A percentile compares a stretch with the other conserved stretches of the same genome.
These are phyloP conservation scores for Trichoderma sp. DNA, from an alignment of 2,329 filamentous ascomycete species.

Conservation along the genomic window DNA sequence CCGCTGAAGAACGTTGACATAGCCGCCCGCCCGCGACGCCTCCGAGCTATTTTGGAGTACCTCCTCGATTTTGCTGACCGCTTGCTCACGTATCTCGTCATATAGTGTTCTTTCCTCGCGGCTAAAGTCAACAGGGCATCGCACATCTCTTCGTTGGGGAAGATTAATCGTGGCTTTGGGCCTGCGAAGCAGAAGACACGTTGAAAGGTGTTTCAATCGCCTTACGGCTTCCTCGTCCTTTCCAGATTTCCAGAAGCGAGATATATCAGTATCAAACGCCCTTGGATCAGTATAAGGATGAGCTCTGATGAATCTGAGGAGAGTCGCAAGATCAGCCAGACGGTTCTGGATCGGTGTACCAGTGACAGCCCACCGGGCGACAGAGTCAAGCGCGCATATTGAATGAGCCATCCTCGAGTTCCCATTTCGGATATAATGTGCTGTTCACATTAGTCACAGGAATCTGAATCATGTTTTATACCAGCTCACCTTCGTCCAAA, in stretches of 20 bases:
- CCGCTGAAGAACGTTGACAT: neutral
- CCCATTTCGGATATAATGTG: constrained; percentile 36
- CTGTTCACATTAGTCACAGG: neutral
- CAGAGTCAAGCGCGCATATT: constrained; percentile 35
- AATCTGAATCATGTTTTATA: neutral
- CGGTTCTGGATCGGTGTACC: constrained; percentile 50
- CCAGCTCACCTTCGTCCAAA: neutral
- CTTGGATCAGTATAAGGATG: neutral
- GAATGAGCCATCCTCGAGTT: constrained; percentile 37
- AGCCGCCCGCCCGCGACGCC: neutral
- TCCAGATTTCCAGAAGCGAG: neutral
- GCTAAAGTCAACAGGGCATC: neutral
- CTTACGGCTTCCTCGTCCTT: neutral
- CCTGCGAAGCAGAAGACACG: neutral
- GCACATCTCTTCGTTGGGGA: neutral
- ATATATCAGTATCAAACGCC: neutral
- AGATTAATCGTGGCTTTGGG: neutral
- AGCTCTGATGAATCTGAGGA: constrained; percentile 35
- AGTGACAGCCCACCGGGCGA: constrained; percentile 45
- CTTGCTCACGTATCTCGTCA: neutral
- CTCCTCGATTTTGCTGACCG: neutral
- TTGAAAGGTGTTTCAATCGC: neutral
- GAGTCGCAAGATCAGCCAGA: constrained; percentile 39
- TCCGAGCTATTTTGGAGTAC: neutral
- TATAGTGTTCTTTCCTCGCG: neutral